phyloP scores from a whole-genome alignment of 2,329 filamentous ascomycete genomes.

The Penicillium sp. region DNA sequence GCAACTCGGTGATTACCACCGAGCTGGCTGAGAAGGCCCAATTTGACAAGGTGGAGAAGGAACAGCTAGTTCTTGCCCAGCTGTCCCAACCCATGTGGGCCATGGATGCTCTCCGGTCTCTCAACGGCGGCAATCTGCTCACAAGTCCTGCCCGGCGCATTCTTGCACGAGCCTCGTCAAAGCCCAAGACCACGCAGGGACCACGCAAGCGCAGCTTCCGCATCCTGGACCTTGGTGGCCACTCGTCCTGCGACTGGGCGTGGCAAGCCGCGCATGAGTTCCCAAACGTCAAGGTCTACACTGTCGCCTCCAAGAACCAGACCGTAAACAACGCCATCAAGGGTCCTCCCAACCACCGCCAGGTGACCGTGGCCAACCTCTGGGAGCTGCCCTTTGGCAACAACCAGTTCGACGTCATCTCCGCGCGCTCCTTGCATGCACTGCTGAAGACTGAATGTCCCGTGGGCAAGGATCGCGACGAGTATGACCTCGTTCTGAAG shows the following conservation, averaged over 20 bases:
- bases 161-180: constrained; percentile 24
- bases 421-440: constrained; percentile 79
- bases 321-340: constrained; percentile 71
- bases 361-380: constrained; percentile 72
- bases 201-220: constrained; percentile 50
- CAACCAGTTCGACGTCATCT: constrained; percentile 86
- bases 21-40: constrained; percentile 53
- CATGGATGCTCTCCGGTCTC: constrained; percentile 58
- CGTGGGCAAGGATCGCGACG: constrained; percentile 67
- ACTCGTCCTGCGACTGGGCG: constrained; percentile 86
- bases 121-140: constrained; percentile 61
- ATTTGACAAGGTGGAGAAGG: constrained; percentile 60
- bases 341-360: constrained; percentile 83
- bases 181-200: constrained; percentile 21
- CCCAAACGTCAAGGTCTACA: constrained; percentile 81
- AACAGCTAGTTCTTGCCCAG: constrained; percentile 75
- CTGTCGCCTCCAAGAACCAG: constrained; percentile 75
- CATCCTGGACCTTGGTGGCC: constrained; percentile 83
- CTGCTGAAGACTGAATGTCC: constrained; percentile 69
- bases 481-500: constrained; percentile 79
- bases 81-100: constrained; percentile 60
- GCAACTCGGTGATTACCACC: constrained; percentile 63
- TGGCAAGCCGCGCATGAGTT: constrained; percentile 90
- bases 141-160: constrained; percentile 51
- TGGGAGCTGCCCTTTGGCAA: constrained; percentile 81